Base-by-base conservation (phyloP, 306 rosid genomes). In the Inga laurina region DNA sequence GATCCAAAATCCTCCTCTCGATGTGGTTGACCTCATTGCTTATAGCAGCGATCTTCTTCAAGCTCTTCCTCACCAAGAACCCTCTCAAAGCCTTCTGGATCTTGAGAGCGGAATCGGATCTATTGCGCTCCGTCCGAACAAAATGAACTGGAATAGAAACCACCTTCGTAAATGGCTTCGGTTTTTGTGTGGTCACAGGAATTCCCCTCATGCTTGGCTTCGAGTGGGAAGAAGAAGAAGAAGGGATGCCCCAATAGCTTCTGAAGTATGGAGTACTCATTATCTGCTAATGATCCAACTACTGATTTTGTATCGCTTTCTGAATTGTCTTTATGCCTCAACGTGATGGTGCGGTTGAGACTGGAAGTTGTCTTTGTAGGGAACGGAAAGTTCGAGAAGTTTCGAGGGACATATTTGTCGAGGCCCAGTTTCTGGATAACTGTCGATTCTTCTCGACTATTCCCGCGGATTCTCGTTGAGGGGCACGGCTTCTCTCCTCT, bases 71-170 rank as follows among this genome's bases (percentile, higher is more conserved):
- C 88, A 88, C 95, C 64, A 88, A 15, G 49, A 77, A 92, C 4
- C 95, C 97, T 80, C 95, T 83, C 70, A 84, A 74, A 32, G 72
- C 83, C 88, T 80, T 93, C 89, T 95, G 95, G 45, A 95, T 92
- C 87, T 83, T 90, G 34, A 71, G 32, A 0, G 91, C 97, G 4
- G 86, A 85, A 1, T 75, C 87, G 4, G 52, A 27, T 46, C 87
- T 80, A 27, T 11, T 73, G 9, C 68, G 79, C 43, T 84, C 88
- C 35, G 84, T 81, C 0, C 85, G 82, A 10, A 87, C 92, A 11
- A 84, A 89, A 16, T 74, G 95, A 16, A 95, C 94, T 0, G 98
- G 98, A 24, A 93, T 84, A 1, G 94, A 74, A 75, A 92, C 81
- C 16, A 90, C 94, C 83, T 88, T 90, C 0, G 88, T 82, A 0